These are phyloP conservation scores for Globisporangium cylindrosporum DNA, from an alignment of 352 stramenopile species.

Conservation along the genomic window DNA sequence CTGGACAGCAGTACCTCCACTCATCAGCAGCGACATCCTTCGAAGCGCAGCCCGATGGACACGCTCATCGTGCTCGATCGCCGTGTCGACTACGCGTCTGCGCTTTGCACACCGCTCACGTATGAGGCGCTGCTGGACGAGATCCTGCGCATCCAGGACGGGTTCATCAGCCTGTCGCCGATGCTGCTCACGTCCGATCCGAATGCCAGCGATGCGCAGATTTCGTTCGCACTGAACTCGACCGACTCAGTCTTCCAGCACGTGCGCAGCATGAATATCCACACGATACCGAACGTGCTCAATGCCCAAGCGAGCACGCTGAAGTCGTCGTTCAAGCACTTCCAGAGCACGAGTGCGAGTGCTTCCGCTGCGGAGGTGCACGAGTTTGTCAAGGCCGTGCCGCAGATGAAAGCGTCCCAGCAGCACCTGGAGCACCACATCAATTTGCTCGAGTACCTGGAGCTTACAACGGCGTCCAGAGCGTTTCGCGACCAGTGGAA, in stretches of 20 bases:
- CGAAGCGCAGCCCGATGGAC: conserved; percentile 29
- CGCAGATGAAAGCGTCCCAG: conserved; percentile 55
- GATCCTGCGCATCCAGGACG: conserved; percentile 57
- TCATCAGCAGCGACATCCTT: background rate
- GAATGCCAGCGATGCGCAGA: conserved; percentile 17
- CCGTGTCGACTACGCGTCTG: conserved; percentile 62
- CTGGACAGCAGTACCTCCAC: conserved; percentile 2
- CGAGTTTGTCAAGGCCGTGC: conserved; percentile 65
- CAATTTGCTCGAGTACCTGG: conserved; percentile 50
- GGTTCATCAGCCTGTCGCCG: conserved; percentile 39
- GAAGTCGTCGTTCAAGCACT: conserved; percentile 51
- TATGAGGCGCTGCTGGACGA: conserved; percentile 72
- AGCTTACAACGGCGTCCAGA: conserved; percentile 38
- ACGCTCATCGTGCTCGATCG: conserved; percentile 76
- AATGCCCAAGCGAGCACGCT: conserved; percentile 50
- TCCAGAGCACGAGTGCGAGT: conserved; percentile 40
- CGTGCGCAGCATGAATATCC: conserved; percentile 65
- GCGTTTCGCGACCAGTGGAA: conserved; percentile 64
- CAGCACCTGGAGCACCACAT: conserved; percentile 60
- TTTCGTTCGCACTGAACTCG: conserved; percentile 55
- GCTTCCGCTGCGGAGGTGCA: conserved; percentile 63
- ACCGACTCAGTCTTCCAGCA: conserved; percentile 50
- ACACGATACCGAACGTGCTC: conserved; percentile 42
- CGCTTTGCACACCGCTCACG: conserved; percentile 65
- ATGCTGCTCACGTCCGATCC: conserved; percentile 40